Conservation (phyloP, 2,329 filamentous ascomycete genomes). For the Herpotrichia juniperi region DNA sequence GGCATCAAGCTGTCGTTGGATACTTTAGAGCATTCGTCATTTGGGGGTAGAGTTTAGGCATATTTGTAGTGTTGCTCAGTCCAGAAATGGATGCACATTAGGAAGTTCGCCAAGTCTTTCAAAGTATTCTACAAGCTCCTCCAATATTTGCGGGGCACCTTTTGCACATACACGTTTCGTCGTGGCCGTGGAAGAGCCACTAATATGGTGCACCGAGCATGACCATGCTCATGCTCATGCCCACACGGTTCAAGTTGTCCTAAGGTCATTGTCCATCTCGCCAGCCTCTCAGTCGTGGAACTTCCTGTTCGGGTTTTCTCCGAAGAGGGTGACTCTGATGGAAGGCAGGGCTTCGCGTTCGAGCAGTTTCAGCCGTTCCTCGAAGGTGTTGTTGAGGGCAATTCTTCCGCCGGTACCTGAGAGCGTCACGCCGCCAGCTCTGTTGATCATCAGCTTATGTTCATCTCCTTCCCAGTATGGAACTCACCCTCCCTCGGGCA, state of each 20-base stretch:
- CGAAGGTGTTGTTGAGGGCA: slow-evolving; percentile 97
- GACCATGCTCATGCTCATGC: background rate
- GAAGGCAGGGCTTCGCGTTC: slow-evolving; percentile 84
- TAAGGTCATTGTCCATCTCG: background rate
- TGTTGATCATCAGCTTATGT: slow-evolving; percentile 47
- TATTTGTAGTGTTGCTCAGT: too few relatives aligned
- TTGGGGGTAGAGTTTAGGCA: background rate
- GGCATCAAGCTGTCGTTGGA: too few relatives aligned
- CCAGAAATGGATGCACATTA: background rate
- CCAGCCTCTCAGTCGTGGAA: slow-evolving; percentile 78
- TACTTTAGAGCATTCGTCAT: background rate
- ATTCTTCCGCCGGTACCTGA: slow-evolving; percentile 89
- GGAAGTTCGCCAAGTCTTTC: slow-evolving; percentile 16
- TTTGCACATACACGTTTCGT: slow-evolving; percentile 9
- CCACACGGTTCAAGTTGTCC: background rate
- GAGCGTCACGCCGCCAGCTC: slow-evolving; percentile 82
- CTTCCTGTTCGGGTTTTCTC: slow-evolving; percentile 92
- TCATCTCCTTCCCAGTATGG: slow-evolving; percentile 2
- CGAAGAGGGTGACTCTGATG: slow-evolving; percentile 86
- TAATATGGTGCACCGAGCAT: background rate
- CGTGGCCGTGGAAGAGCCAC: slow-evolving; percentile 3
- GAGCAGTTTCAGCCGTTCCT: slow-evolving; percentile 84
- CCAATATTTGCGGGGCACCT: slow-evolving; percentile 2
- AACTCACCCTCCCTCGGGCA: slow-evolving; percentile 83
- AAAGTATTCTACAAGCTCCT: slow-evolving; percentile 25